phyloP scores from a whole-genome alignment of 257 asterid species.

The Forsythia viridissima region DNA sequence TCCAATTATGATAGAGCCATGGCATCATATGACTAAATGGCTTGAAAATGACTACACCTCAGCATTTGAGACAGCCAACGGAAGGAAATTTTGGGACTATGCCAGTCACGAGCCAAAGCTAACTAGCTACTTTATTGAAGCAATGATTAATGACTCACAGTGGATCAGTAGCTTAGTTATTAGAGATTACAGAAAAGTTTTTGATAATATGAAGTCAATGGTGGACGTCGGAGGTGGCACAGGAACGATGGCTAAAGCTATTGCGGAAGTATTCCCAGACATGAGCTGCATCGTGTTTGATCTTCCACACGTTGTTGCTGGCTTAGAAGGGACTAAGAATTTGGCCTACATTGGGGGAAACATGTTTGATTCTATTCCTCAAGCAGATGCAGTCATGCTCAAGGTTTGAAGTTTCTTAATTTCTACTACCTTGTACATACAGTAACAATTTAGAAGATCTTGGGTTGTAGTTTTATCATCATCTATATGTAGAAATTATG shows the following conservation, averaged over 20 bases:
- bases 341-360: constrained; percentile 22
- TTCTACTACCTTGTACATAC: no score
- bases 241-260: constrained; percentile 12
- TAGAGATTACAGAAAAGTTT: not conserved
- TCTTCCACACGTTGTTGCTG: constrained; percentile 31
- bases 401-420: constrained; percentile 8
- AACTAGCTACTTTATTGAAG: constrained; percentile 3
- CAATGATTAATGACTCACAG: constrained; percentile 19
- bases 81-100: constrained; percentile 13
- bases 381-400: constrained; percentile 23
- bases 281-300: constrained; percentile 21
- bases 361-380: constrained; percentile 28
- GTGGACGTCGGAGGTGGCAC: constrained; percentile 26
- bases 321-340: constrained; percentile 23
- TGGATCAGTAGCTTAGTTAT: constrained; percentile 1
- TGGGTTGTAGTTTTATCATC: no score
- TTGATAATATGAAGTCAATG: constrained; percentile 4
- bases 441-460: no score
- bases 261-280: not conserved
- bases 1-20: constrained; percentile 20
- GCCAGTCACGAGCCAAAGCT: constrained; percentile 7
- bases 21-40: constrained; percentile 17
- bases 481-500: no score
- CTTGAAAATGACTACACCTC: not conserved
- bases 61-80: not conserved